Evolutionary conservation across 2,329 filamentous ascomycete species (phyloP).

Genomic region (Coccinonectria pachysandricola): DNA sequence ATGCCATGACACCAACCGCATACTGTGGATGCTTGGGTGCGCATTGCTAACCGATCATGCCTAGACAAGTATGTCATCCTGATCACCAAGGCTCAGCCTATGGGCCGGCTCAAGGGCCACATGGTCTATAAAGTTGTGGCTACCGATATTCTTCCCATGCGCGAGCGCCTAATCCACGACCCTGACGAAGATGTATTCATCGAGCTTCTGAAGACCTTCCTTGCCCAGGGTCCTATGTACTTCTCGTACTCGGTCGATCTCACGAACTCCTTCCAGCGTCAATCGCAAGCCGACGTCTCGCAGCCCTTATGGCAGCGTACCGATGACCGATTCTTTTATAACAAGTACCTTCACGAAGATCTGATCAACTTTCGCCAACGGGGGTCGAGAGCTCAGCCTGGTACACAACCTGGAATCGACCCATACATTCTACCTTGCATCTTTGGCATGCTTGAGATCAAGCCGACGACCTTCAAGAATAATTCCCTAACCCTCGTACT

Average conservation of each 20-base stretch:
- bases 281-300: conserved; percentile 62
- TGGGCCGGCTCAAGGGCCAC: conserved; percentile 87
- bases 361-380: conserved; percentile 74
- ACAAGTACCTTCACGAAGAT: conserved; percentile 82
- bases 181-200: conserved; percentile 91
- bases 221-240: conserved; percentile 85
- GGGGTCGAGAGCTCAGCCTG: conserved; percentile 52
- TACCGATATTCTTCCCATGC: conserved; percentile 87
- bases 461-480: conserved; percentile 73
- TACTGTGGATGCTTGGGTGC: no score
- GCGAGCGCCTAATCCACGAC: conserved; percentile 84
- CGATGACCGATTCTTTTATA: conserved; percentile 99
- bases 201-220: conserved; percentile 65
- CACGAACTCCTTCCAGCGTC: conserved; percentile 93
- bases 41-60: no score
- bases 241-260: conserved; percentile 97
- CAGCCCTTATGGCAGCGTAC: conserved; percentile 81
- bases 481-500: conserved; percentile 76
- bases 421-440: conserved; percentile 93
- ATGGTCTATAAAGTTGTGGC: conserved; percentile 89
- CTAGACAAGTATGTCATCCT: conserved; percentile 90
- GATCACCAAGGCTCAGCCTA: conserved; percentile 85
- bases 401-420: conserved; percentile 67
- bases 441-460: conserved; percentile 91
- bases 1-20: no score